Percentiles rank a stretch among this genome's conserved stretches.
These are phyloP conservation scores for Sporothrix sp. DNA, from an alignment of 2,329 filamentous ascomycete genomes.

Conservation along the genomic window DNA sequence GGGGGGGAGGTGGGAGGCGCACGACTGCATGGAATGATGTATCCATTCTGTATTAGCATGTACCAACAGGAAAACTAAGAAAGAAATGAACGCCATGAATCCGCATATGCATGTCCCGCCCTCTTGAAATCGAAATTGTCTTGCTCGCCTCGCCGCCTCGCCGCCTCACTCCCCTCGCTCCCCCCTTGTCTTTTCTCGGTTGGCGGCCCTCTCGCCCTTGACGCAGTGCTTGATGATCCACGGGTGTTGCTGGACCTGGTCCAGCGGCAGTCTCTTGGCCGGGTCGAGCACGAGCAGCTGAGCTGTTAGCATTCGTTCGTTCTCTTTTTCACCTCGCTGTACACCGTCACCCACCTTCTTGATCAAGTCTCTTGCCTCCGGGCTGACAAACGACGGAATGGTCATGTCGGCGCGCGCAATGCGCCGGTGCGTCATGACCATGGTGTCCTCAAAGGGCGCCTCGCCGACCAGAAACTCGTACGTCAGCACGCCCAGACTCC, in stretches of 20 bases:
- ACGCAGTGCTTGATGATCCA: constrained; percentile 97
- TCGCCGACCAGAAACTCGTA: constrained; percentile 96
- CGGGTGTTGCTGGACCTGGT: constrained; percentile 79
- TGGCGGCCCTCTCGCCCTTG: constrained; percentile 45
- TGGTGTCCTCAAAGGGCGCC: constrained; percentile 93
- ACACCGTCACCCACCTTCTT: constrained; percentile 74
- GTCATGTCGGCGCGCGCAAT: constrained; percentile 88
- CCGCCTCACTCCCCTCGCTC: not conserved
- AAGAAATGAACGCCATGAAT: constrained; percentile 3
- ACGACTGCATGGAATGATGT: too few species aligned
- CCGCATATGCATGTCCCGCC: constrained; percentile 8
- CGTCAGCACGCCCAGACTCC: constrained; percentile 88
- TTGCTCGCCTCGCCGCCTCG: not conserved
- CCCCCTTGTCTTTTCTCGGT: constrained; percentile 39
- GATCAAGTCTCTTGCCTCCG: constrained; percentile 85
- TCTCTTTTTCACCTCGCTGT: too few species aligned
- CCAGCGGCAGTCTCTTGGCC: constrained; percentile 82
- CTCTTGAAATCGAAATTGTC: not conserved
- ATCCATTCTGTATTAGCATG: constrained; percentile 4
- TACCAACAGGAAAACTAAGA: constrained; percentile 4
- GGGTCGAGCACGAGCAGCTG: constrained; percentile 85
- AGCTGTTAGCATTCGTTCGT: constrained; percentile 14
- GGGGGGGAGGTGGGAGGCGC: too few species aligned
- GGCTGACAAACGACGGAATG: constrained; percentile 79
- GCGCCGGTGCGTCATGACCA: constrained; percentile 84